Conservation (phyloP, 805 yeast genomes). For the Cyberlindnera xylosilytica region DNA sequence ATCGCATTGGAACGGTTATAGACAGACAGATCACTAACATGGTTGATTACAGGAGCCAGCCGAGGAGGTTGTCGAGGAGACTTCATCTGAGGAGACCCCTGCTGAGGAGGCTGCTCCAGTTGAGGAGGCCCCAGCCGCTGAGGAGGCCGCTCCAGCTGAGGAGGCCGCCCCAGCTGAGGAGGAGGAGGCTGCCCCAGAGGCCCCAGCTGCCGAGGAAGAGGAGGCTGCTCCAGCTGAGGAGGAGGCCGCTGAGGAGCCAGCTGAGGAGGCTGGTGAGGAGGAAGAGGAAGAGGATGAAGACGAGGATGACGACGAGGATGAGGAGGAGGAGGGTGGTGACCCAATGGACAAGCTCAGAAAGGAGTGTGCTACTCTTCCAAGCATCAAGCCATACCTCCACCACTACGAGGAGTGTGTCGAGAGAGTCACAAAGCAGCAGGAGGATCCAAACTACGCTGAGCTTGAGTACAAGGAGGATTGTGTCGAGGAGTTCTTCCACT, state of each 20-base stretch:
- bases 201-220: slow-evolving; percentile 8
- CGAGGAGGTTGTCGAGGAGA: slow-evolving; percentile 7
- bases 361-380: slow-evolving; percentile 65
- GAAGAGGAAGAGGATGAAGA: slow-evolving; percentile 41
- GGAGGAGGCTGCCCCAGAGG: slow-evolving; percentile 14
- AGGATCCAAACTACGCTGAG: slow-evolving; percentile 80
- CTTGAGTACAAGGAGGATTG: slow-evolving; percentile 91
- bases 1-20: not conserved
- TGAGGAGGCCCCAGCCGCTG: slow-evolving; percentile 10
- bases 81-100: slow-evolving; percentile 6
- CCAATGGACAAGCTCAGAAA: slow-evolving; percentile 61
- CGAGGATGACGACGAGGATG: slow-evolving; percentile 69
- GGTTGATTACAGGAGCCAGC: slow-evolving; percentile 7
- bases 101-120: slow-evolving; percentile 6
- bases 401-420: slow-evolving; percentile 93
- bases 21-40: slow-evolving; percentile 7
- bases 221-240: slow-evolving; percentile 18
- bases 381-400: slow-evolving; percentile 73
- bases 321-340: slow-evolving; percentile 67
- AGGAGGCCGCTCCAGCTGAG: slow-evolving; percentile 9
- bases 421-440: slow-evolving; percentile 85
- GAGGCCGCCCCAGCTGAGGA: slow-evolving; percentile 12
- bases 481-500: slow-evolving; percentile 96
- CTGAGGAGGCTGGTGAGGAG: slow-evolving; percentile 21
- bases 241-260: slow-evolving; percentile 24